Percentiles rank a stretch among this genome's conserved stretches.
phyloP scores from a whole-genome alignment of 208 protist species.

The Crithidia thermophila region DNA sequence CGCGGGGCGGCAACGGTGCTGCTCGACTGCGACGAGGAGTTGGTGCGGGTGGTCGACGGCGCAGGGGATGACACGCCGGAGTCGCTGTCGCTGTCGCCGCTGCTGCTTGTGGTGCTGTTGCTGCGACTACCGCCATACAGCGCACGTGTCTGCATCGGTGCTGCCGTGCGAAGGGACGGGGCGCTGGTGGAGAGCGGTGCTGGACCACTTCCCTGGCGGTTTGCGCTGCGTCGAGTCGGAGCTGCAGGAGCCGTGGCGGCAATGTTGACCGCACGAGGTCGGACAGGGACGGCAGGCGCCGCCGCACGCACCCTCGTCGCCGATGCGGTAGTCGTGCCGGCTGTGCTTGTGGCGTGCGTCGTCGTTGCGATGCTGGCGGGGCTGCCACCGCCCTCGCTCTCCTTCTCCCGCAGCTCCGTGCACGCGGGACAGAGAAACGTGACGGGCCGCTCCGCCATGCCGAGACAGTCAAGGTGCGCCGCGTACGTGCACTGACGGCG shows the following conservation, averaged over 20 bases:
- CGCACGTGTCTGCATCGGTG: not conserved
- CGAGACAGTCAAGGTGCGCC: slow-evolving; percentile 80
- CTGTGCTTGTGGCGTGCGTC: not conserved
- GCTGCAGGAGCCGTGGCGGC: too few species aligned
- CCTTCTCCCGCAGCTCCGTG: slow-evolving; percentile 33
- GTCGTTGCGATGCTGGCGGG: too few species aligned
- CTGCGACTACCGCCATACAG: slow-evolving; percentile 3
- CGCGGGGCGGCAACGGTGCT: not conserved
- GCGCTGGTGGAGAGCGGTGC: not conserved
- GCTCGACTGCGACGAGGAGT: not conserved
- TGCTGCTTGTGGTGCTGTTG: not conserved
- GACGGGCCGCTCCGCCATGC: slow-evolving; percentile 54
- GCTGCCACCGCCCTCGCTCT: not conserved
- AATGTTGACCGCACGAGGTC: too few species aligned
- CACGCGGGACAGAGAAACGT: slow-evolving; percentile 76
- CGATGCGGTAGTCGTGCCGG: too few species aligned
- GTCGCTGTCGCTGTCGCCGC: too few species aligned
- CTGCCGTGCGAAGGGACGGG: not conserved
- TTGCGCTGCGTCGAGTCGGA: too few species aligned
- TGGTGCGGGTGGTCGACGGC: not conserved
- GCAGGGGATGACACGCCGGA: not conserved
- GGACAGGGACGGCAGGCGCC: too few species aligned
- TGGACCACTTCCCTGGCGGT: too few species aligned
- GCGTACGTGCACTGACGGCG: slow-evolving; percentile 70
- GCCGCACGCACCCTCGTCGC: too few species aligned